phyloP scores from a whole-genome alignment of 192 early-diverging fungal species.

The Gonapodya prolifera region DNA sequence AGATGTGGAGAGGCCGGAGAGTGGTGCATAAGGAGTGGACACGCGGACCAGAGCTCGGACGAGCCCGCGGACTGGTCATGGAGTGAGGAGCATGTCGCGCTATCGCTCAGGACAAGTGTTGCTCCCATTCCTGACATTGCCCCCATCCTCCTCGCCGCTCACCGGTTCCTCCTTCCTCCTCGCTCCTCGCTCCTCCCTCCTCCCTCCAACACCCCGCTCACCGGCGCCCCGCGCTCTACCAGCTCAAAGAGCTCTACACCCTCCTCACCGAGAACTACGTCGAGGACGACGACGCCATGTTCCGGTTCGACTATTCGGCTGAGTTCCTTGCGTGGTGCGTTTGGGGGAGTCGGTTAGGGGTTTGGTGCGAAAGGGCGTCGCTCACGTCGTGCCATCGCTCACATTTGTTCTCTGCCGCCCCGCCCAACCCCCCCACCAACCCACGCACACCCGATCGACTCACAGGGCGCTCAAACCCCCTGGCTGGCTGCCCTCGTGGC shows the following conservation, averaged over 20 bases:
- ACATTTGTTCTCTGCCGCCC: neutral
- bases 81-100: too few species aligned
- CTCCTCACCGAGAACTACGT: slow-evolving; percentile 91
- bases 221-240: neutral
- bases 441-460: neutral
- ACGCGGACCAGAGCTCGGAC: too few species aligned
- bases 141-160: neutral
- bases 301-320: slow-evolving; percentile 91
- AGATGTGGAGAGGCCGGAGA: too few species aligned
- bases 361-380: too few species aligned
- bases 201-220: too few species aligned
- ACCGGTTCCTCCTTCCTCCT: slow-evolving; percentile 1
- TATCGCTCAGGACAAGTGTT: too few species aligned
- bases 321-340: slow-evolving; percentile 81
- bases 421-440: neutral
- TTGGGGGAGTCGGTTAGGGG: neutral
- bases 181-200: too few species aligned
- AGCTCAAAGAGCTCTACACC: slow-evolving; percentile 73
- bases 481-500: slow-evolving; percentile 78
- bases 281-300: slow-evolving; percentile 90
- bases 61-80: too few species aligned
- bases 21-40: too few species aligned
- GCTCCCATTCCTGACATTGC: too few species aligned
- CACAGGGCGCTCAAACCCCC: slow-evolving; percentile 83
- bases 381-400: too few species aligned